Percentiles rank a stretch among this genome's conserved stretches.
phyloP scores from a whole-genome alignment of 129 eudicot genomes.

The Chrysanthemum seticuspe region DNA sequence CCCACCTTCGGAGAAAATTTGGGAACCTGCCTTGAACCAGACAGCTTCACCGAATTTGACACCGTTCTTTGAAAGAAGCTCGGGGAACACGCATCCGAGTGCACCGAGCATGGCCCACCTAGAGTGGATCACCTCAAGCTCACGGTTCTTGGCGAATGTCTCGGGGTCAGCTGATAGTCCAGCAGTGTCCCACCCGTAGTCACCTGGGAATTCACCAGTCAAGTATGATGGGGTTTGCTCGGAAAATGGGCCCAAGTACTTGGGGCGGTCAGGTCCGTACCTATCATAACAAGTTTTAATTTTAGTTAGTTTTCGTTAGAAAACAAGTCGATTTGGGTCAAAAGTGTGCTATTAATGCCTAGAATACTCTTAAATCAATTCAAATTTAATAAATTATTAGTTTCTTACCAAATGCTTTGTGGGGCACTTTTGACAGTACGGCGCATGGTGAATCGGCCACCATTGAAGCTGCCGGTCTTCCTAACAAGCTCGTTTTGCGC shows the following conservation, averaged over 20 bases:
- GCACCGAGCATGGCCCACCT: slow-evolving; percentile 87
- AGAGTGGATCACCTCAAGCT: slow-evolving; percentile 75
- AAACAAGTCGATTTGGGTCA: no score
- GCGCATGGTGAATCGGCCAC: slow-evolving; percentile 61
- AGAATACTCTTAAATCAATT: no score
- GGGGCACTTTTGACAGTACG: slow-evolving; percentile 62
- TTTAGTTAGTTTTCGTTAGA: no score
- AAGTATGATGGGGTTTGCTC: slow-evolving; percentile 75
- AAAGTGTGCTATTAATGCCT: no score
- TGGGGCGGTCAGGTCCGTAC: slow-evolving; percentile 71
- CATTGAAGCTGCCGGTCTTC: slow-evolving; percentile 49
- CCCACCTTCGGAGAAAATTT: slow-evolving; percentile 69
- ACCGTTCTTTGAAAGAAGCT: slow-evolving; percentile 59
- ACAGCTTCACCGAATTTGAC: slow-evolving; percentile 64
- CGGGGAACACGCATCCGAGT: slow-evolving; percentile 75
- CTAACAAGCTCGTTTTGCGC: slow-evolving; percentile 39
- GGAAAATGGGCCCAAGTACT: slow-evolving; percentile 77
- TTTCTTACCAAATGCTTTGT: slow-evolving; percentile 54
- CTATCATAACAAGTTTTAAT: slow-evolving; percentile 24
- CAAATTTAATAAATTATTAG: no score
- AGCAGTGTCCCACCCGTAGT: slow-evolving; percentile 83
- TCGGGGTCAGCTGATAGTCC: slow-evolving; percentile 77
- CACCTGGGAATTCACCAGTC: slow-evolving; percentile 82
- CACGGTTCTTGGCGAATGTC: slow-evolving; percentile 84
- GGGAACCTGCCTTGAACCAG: slow-evolving; percentile 82